Percentiles rank a stretch among this genome's conserved stretches.
Evolutionary conservation across 805 yeast genomes (phyloP).

Genomic region (Naumovozyma baii): DNA sequence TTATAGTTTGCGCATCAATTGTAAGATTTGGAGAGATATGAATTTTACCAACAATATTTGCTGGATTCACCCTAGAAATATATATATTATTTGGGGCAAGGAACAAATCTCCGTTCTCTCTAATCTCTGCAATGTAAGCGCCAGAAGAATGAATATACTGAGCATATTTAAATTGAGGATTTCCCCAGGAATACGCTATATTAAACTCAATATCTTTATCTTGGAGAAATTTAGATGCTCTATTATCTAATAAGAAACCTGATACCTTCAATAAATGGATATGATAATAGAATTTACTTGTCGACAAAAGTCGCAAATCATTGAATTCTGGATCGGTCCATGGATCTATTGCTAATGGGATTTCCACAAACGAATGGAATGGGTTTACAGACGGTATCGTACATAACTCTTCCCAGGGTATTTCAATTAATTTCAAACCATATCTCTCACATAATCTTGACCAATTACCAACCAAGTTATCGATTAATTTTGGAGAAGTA

Average conservation of each 20-base stretch:
- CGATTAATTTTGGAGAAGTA: slow-evolving; percentile 76
- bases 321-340: slow-evolving; percentile 52
- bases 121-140: slow-evolving; percentile 75
- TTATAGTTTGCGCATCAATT: slow-evolving; percentile 62
- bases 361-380: slow-evolving; percentile 74
- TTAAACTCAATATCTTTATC: slow-evolving; percentile 44
- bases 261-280: slow-evolving; percentile 55
- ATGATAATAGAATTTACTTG: slow-evolving; percentile 67
- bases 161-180: slow-evolving; percentile 66
- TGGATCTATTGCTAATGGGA: slow-evolving; percentile 60
- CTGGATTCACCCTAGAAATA: slow-evolving; percentile 58
- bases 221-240: slow-evolving; percentile 58
- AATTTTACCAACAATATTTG: slow-evolving; percentile 25
- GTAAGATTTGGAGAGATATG: slow-evolving; percentile 29
- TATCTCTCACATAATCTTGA: slow-evolving; percentile 75
- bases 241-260: slow-evolving; percentile 74
- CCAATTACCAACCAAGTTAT: slow-evolving; percentile 69
- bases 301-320: slow-evolving; percentile 33
- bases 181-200: slow-evolving; percentile 85
- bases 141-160: slow-evolving; percentile 91
- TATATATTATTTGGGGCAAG: slow-evolving; percentile 84
- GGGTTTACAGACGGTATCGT: slow-evolving; percentile 71
- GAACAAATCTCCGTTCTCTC: slow-evolving; percentile 67
- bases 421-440: slow-evolving; percentile 73
- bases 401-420: slow-evolving; percentile 84